A percentile compares a stretch with the other conserved stretches of the same genome.
Conservation (phyloP, 495 filamentous ascomycete species). For the Glutinoglossum americanum region DNA sequence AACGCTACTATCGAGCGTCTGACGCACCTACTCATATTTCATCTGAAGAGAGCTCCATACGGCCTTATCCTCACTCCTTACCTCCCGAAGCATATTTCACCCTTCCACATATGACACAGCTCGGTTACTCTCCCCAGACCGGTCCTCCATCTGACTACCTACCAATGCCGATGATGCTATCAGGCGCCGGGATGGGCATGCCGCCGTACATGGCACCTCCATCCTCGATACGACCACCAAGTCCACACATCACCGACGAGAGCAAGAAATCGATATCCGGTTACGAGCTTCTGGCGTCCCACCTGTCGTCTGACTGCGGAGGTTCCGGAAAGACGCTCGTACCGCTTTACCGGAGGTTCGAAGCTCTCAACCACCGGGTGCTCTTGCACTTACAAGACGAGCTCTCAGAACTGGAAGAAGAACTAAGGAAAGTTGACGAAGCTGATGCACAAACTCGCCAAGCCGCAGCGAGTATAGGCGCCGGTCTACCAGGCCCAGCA, state of each 20-base stretch:
- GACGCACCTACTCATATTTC: background rate
- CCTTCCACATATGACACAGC: background rate
- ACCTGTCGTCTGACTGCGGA: background rate
- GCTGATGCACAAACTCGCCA: slow-evolving; percentile 32
- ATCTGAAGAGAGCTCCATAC: background rate
- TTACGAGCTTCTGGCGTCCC: background rate
- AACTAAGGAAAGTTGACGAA: slow-evolving; percentile 42
- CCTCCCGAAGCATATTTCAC: background rate
- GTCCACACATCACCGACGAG: background rate
- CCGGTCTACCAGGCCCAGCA: background rate
- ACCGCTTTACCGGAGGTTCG: slow-evolving; percentile 73
- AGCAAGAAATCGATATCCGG: background rate
- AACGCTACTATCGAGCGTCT: background rate
- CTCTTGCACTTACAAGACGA: slow-evolving; percentile 77
- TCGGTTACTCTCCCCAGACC: background rate
- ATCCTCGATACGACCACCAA: background rate
- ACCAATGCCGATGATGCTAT: background rate
- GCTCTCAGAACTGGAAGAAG: slow-evolving; percentile 55
- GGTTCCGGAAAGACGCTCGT: background rate
- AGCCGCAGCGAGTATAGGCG: slow-evolving; percentile 12
- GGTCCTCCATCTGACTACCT: background rate
- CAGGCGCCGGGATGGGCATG: background rate
- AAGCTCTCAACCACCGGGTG: slow-evolving; percentile 62
- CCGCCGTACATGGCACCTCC: background rate
- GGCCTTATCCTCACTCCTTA: background rate